These are phyloP conservation scores for Yamadazyma sp. DNA, from an alignment of 1,139 yeast species.

Conservation along the genomic window DNA sequence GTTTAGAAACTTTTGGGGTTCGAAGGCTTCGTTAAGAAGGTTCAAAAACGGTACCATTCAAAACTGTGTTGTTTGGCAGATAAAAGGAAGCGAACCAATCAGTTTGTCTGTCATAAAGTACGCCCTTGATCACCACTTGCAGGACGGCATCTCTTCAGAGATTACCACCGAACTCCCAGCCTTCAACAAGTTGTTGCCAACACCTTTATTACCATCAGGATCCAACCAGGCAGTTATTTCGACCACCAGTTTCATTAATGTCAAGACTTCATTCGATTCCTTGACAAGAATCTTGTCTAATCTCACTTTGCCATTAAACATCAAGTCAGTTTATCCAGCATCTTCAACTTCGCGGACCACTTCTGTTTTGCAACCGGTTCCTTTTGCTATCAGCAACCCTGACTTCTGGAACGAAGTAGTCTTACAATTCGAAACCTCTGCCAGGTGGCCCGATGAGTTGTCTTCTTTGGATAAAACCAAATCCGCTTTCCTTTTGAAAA, in stretches of 20 bases:
- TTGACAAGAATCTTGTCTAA: constrained; percentile 54
- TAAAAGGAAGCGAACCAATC: constrained; percentile 60
- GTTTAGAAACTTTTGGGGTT: constrained; percentile 90
- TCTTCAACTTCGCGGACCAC: constrained; percentile 73
- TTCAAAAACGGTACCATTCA: constrained; percentile 88
- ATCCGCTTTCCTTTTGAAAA: constrained; percentile 79
- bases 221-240: constrained; percentile 54
- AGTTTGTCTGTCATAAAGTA: constrained; percentile 66
- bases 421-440: constrained; percentile 83
- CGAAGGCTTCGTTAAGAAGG: constrained; percentile 78
- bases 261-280: constrained; percentile 66
- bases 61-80: constrained; percentile 86
- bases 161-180: constrained; percentile 40
- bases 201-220: constrained; percentile 59
- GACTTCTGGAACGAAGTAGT: constrained; percentile 81
- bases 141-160: constrained; percentile 43
- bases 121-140: constrained; percentile 62
- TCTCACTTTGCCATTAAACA: constrained; percentile 66
- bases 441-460: constrained; percentile 95
- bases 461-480: constrained; percentile 85
- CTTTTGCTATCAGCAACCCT: constrained; percentile 74
- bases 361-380: constrained; percentile 76
- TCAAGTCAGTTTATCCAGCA: constrained; percentile 72
- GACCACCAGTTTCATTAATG: constrained; percentile 50
- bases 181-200: constrained; percentile 56